Conservation (phyloP, 768 basidiomycete genomes). For the Lactarius sanguifluus region DNA sequence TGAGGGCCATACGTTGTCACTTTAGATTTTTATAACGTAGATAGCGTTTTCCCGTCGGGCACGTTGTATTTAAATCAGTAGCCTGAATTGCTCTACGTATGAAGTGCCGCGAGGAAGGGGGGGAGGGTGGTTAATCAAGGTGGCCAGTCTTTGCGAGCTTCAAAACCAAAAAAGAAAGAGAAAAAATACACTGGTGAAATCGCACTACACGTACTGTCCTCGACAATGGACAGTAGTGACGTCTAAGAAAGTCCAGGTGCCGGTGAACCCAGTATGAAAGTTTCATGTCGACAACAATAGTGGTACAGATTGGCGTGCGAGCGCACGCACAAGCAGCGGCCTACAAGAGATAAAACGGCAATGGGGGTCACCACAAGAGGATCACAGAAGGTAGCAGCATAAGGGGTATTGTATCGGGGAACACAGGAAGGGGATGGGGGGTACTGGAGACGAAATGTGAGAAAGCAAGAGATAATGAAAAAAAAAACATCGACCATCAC, state of each 20-base stretch:
- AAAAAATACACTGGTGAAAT: slow-evolving; percentile 20
- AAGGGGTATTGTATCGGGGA: background rate
- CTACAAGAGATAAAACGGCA: background rate
- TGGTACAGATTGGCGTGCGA: slow-evolving; percentile 22
- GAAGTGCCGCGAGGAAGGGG: background rate
- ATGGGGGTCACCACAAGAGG: background rate
- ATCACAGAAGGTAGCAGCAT: background rate
- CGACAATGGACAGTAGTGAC: background rate
- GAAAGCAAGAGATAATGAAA: background rate
- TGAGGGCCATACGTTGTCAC: background rate
- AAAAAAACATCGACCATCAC: slow-evolving; percentile 1
- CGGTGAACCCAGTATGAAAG: slow-evolving; percentile 7
- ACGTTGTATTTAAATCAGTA: slow-evolving; percentile 10
- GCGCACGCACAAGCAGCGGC: slow-evolving; percentile 9
- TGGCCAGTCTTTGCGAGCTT: background rate
- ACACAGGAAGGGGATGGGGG: background rate
- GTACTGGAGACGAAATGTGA: background rate
- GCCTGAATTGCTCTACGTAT: slow-evolving; percentile 1
- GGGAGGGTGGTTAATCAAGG: background rate
- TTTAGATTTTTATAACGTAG: no score
- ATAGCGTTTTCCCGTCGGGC: background rate
- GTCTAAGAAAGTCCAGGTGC: slow-evolving; percentile 4
- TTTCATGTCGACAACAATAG: slow-evolving; percentile 12
- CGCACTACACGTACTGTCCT: slow-evolving; percentile 1
- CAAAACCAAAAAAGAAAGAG: background rate